These are phyloP conservation scores for Cytospora paraplurivora DNA, from an alignment of 2,329 filamentous ascomycete species.

Conservation along the genomic window DNA sequence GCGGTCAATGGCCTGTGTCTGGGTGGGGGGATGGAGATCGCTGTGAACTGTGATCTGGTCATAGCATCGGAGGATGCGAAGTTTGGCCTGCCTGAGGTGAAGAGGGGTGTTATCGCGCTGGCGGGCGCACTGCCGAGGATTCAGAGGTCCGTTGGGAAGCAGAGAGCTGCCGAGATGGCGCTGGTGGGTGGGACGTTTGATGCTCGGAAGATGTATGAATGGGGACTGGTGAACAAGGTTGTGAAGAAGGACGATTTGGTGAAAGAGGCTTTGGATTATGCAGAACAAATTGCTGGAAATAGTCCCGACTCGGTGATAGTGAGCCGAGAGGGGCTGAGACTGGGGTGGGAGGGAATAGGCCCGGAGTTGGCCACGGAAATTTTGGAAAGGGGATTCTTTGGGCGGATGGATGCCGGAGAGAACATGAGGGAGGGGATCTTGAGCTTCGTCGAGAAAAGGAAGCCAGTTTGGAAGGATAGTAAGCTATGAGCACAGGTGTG, in stretches of 20 bases:
- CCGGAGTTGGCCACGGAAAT: conserved; percentile 63
- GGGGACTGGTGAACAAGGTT: conserved; percentile 72
- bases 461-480: conserved; percentile 67
- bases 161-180: conserved; percentile 71
- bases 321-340: conserved; percentile 68
- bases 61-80: conserved; percentile 59
- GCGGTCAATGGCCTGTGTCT: conserved; percentile 76
- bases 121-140: conserved; percentile 72
- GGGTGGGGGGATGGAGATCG: conserved; percentile 78
- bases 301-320: conserved; percentile 78
- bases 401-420: conserved; percentile 62
- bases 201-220: conserved; percentile 61
- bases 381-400: conserved; percentile 60
- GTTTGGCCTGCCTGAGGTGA: conserved; percentile 73
- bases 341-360: conserved; percentile 71
- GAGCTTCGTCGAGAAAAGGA: conserved; percentile 77
- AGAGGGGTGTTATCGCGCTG: conserved; percentile 69
- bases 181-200: conserved; percentile 62
- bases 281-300: conserved; percentile 62
- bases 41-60: conserved; percentile 72
- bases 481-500: conserved; percentile 49
- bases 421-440: conserved; percentile 74
- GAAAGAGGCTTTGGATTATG: conserved; percentile 61
- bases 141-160: conserved; percentile 64
- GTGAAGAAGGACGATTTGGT: conserved; percentile 53